Evolutionary conservation across 1,284 basidiomycete genomes (phyloP), one percentile per base, ranked within the genome.

Genomic region (Marasmius fiardii): DNA sequence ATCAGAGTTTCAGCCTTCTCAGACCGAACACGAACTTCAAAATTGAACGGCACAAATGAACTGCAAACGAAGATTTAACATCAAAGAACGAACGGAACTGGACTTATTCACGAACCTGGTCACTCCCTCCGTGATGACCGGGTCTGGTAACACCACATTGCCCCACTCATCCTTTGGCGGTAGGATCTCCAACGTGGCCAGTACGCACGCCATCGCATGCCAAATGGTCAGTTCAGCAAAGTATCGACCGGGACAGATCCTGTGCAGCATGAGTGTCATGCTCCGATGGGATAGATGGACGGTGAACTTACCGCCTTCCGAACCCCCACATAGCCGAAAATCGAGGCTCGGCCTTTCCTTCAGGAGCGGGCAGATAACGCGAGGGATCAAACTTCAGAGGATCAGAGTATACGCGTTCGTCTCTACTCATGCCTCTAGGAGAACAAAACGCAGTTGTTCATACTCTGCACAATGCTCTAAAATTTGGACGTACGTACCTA

Each of bases 161-260:
- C 60, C 55, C 6, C 49, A 34, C 48, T 56, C 58, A 14, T 58
- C 51, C 28, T 49, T 33, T 0, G 45, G 54, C 26, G 56, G 55
- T 5, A 4, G 39, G 35, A 63, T 58, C 14, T 59, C 49, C 28
- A 56, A 59, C 20, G 41, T 56, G 39, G 47, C 52, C 21, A 65
- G 53, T 14, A 62, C 56, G 28, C 58, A 60, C 24, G 62, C 62
- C 12, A 62, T 56, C 1, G 54, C 54, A 41, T 62, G 58, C 62
- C 62, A 65, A 14, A 65, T 31, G 26, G 58, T 52, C 23, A 54
- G 54, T 34, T 63, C 61, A 35, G 61, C 62, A 52, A 62, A 55
- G 44, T 55, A 56, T 28, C 59, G 35, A 18, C 61, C 61, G 23
- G 61, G 59, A 50, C 62, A 62, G 14, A 61, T 60, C 37, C 62